phyloP scores from a whole-genome alignment of 306 rosid species.

The Quercus engelmannii region DNA sequence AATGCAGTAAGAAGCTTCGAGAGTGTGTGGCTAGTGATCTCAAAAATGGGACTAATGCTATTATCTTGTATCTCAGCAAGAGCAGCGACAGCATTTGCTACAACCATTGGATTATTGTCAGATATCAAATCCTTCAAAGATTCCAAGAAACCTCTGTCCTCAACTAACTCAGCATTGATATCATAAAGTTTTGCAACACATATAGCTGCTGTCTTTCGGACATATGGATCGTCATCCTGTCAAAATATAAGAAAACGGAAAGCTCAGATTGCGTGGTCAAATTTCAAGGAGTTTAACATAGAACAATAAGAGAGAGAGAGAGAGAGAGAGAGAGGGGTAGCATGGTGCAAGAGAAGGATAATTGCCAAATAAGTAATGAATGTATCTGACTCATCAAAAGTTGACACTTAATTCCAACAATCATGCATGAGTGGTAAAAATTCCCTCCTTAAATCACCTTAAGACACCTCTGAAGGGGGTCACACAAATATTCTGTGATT shows the following conservation, averaged over 20 bases:
- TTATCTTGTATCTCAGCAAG: conserved; percentile 97
- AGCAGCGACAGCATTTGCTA: conserved; percentile 98
- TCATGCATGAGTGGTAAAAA: not conserved
- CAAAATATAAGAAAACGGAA: conserved; percentile 24
- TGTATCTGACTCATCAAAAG: not conserved
- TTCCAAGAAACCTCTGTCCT: conserved; percentile 95
- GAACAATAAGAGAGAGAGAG: not conserved
- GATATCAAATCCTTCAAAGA: conserved; percentile 97
- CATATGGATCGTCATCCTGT: conserved; percentile 99
- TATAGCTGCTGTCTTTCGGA: conserved; percentile 98
- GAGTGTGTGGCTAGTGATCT: conserved; percentile 79
- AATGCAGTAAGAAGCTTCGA: conserved; percentile 97
- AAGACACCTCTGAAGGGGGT: conserved; percentile 98
- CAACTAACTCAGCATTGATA: conserved; percentile 96
- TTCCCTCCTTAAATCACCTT: conserved; percentile 52
- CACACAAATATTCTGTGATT: conserved; percentile 96
- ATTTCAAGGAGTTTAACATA: conserved; percentile 1
- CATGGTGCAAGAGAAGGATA: not conserved
- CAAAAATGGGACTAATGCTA: conserved; percentile 83
- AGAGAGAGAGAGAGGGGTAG: not conserved
- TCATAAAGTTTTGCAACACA: conserved; percentile 99
- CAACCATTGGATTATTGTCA: conserved; percentile 99
- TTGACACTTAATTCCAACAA: not conserved
- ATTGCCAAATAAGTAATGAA: not conserved
- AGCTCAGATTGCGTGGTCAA: not conserved